These are phyloP conservation scores for Phytophthora podocarpi DNA, from an alignment of 352 stramenopile genomes.

Conservation along the genomic window DNA sequence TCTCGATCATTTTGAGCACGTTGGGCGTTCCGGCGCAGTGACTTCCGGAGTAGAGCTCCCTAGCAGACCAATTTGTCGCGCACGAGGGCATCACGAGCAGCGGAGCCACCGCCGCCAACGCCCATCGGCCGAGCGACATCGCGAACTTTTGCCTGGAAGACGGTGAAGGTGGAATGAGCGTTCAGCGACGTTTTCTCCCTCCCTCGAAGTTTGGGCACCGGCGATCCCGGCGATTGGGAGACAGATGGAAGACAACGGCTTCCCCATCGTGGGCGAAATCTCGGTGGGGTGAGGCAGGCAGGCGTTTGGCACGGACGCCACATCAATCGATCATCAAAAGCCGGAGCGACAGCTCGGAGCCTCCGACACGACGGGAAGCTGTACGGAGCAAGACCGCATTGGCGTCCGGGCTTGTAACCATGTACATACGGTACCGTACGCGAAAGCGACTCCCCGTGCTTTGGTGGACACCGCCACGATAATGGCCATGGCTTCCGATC, in stretches of 20 bases:
- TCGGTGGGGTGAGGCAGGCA: slow-evolving; percentile 26
- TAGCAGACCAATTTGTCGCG: slow-evolving; percentile 24
- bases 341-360: slow-evolving; percentile 2
- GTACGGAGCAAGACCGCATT: slow-evolving; percentile 21
- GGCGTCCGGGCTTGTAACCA: slow-evolving; percentile 8
- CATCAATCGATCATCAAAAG: slow-evolving; percentile 25
- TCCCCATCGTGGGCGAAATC: slow-evolving; percentile 32
- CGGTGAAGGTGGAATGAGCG: slow-evolving; percentile 26
- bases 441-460: slow-evolving; percentile 9
- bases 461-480: not conserved
- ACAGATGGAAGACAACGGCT: slow-evolving; percentile 23
- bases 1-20: slow-evolving; percentile 26
- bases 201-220: too few relatives aligned
- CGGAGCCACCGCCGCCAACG: slow-evolving; percentile 11
- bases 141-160: slow-evolving; percentile 11
- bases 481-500: slow-evolving; percentile 4
- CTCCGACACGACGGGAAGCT: slow-evolving; percentile 15
- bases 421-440: too few relatives aligned
- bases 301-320: slow-evolving; percentile 17
- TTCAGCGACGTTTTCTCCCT: slow-evolving; percentile 11
- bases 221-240: slow-evolving; percentile 30
- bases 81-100: slow-evolving; percentile 12
- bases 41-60: slow-evolving; percentile 36
- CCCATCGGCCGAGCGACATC: slow-evolving; percentile 22
- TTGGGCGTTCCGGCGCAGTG: slow-evolving; percentile 39